Percentiles rank a stretch among this genome's conserved stretches.
phyloP scores from a whole-genome alignment of 805 yeast species.

The Metschnikowia vanudenii region DNA sequence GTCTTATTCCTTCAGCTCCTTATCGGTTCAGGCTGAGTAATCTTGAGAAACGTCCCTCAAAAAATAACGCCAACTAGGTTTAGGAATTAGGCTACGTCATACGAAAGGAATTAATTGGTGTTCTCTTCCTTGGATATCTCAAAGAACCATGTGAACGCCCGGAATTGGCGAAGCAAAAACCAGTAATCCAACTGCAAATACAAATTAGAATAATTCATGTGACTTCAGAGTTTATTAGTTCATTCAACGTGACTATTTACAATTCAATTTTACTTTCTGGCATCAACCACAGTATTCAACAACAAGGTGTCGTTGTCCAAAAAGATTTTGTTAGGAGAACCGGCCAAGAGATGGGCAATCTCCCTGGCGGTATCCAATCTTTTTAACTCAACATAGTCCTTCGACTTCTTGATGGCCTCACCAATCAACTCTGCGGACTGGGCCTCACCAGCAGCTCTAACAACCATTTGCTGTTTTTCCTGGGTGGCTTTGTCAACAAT shows the following conservation, averaged over 20 bases:
- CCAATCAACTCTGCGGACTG: constrained; percentile 97
- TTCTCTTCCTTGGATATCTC: too few relatives aligned
- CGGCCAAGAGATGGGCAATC: constrained; percentile 80
- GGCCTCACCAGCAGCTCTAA: constrained; percentile 98
- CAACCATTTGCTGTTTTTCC: constrained; percentile 96
- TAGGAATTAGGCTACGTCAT: too few relatives aligned
- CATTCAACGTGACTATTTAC: constrained; percentile 19
- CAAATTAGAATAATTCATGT: too few relatives aligned
- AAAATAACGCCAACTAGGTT: too few relatives aligned
- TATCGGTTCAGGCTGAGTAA: too few relatives aligned
- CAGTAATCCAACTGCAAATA: too few relatives aligned
- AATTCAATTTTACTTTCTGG: constrained; percentile 44
- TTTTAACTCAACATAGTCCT: constrained; percentile 94
- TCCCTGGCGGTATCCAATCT: constrained; percentile 97
- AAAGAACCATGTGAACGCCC: too few relatives aligned
- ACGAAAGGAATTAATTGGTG: too few relatives aligned
- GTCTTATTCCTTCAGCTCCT: too few relatives aligned
- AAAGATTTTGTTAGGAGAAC: constrained; percentile 87
- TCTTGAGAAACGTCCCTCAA: too few relatives aligned
- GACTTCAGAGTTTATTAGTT: background rate
- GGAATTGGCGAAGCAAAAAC: too few relatives aligned
- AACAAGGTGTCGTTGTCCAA: constrained; percentile 90
- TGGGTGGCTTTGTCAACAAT: constrained; percentile 96
- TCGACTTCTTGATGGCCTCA: constrained; percentile 96
- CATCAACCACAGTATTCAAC: constrained; percentile 82